Conservation (phyloP, 2,329 filamentous ascomycete species). For the Fusarium palustre region DNA sequence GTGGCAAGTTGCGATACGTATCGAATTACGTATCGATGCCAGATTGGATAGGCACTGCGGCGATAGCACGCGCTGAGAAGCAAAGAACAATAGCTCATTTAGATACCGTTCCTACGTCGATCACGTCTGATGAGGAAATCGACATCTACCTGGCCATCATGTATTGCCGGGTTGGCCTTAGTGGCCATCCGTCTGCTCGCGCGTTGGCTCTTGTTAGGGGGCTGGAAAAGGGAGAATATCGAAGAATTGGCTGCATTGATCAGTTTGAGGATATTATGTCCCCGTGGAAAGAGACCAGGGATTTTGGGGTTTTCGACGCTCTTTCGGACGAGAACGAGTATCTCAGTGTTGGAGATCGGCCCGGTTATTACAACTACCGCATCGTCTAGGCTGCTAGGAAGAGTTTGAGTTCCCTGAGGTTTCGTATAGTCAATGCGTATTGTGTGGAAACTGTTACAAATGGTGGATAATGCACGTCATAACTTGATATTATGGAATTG, state of each 20-base stretch:
- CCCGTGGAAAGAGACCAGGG: constrained; percentile 3
- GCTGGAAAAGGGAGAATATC: constrained; percentile 26
- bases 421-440: neutral
- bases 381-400: constrained; percentile 20
- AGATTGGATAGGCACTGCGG: neutral
- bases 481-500: neutral
- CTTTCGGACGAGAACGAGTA: constrained; percentile 25
- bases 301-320: constrained; percentile 25
- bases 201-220: constrained; percentile 25
- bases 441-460: neutral
- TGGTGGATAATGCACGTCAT: constrained; percentile 2
- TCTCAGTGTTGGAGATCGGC: constrained; percentile 4
- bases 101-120: constrained; percentile 10
- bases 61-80: neutral
- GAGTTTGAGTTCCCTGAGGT: neutral
- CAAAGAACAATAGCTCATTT: constrained; percentile 7
- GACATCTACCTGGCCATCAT: constrained; percentile 24
- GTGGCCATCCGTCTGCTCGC: neutral
- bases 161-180: constrained; percentile 8
- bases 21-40: constrained; percentile 7
- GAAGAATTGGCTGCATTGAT: constrained; percentile 25
- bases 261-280: constrained; percentile 7
- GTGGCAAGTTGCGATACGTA: constrained; percentile 27
- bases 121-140: constrained; percentile 1
- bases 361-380: constrained; percentile 27